Evolutionary conservation across 179 eudicot genomes (phyloP).

Genomic region (Actinidia polygama): DNA sequence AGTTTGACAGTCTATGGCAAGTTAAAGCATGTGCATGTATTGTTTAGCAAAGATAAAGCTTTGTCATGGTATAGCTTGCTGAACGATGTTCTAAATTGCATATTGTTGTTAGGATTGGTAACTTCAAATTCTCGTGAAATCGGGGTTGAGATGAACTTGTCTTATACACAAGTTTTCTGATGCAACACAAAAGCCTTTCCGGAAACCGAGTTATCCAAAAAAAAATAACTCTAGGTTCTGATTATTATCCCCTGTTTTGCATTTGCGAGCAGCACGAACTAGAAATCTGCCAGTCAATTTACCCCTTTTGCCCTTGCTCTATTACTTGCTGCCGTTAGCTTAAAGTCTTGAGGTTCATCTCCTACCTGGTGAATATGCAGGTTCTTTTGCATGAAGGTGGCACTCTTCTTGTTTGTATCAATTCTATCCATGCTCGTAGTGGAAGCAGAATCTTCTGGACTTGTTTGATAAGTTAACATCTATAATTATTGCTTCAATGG

Average conservation of each 20-base stretch:
- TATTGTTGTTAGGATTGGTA: neutral
- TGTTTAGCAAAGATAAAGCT: neutral
- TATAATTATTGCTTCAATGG: conserved; percentile 22
- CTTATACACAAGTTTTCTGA: neutral
- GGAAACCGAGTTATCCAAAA: neutral
- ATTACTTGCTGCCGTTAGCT: no score
- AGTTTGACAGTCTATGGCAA: neutral
- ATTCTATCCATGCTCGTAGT: conserved; percentile 90
- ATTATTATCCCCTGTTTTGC: neutral
- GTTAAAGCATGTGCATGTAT: neutral
- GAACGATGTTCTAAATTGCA: neutral
- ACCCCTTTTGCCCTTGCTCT: neutral
- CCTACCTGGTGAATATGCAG: conserved; percentile 40
- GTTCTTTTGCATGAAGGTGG: conserved; percentile 98
- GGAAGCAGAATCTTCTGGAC: conserved; percentile 57
- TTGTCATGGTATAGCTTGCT: neutral
- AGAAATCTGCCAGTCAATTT: neutral
- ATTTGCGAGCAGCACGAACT: neutral
- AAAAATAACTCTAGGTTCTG: neutral
- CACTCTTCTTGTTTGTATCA: conserved; percentile 88
- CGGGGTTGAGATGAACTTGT: neutral
- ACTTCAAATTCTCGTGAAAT: neutral
- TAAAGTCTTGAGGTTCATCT: neutral
- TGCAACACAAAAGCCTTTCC: neutral
- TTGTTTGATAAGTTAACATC: conserved; percentile 44